These are phyloP conservation scores for Pythium brassicae DNA, from an alignment of 352 stramenopile species.

Conservation along the genomic window DNA sequence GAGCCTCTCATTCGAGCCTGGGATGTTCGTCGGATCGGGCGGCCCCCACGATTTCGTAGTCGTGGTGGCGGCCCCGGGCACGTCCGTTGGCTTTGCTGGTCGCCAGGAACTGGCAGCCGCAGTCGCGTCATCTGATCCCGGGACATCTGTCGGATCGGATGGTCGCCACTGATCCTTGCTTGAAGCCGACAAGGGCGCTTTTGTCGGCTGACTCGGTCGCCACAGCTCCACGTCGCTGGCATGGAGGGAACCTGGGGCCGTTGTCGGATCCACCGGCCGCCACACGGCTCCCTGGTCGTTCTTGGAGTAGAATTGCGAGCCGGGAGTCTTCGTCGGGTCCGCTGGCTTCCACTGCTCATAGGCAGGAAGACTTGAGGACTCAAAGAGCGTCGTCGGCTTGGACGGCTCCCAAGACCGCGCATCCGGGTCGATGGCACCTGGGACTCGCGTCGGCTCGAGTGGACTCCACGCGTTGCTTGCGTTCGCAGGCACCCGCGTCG, in stretches of 20 bases:
- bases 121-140: neutral
- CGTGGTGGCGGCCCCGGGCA: neutral
- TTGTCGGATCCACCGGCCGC: neutral
- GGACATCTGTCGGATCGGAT: neutral
- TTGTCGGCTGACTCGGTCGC: neutral
- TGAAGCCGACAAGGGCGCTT: neutral
- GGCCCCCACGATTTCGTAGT: neutral
- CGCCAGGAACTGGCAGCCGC: neutral
- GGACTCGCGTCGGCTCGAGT: neutral
- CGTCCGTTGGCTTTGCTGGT: neutral
- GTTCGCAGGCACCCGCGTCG: neutral
- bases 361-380: neutral
- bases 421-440: neutral
- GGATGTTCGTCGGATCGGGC: neutral
- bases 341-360: neutral
- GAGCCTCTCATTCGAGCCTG: constrained; percentile 1
- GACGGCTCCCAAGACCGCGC: neutral
- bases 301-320: neutral
- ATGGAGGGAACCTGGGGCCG: neutral
- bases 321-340: neutral
- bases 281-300: neutral
- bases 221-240: neutral
- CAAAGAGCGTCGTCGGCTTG: neutral
- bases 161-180: neutral
- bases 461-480: neutral